Conservation (phyloP, 257 asterid species). For the Lycium barbarum region DNA sequence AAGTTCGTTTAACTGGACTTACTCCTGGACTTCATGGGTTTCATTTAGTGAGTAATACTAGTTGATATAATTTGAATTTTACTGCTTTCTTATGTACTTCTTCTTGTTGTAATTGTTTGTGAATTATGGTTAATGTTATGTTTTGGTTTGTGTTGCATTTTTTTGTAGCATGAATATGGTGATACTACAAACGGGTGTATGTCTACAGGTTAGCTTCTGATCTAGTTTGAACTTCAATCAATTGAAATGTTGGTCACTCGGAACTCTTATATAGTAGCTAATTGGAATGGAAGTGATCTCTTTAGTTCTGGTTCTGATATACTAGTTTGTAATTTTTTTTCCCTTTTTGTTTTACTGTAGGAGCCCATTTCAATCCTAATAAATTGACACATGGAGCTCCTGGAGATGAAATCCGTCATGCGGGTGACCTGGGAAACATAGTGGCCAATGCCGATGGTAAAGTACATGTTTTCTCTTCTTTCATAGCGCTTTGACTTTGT, state of each 20-base stretch:
- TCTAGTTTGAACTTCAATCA: conserved; percentile 25
- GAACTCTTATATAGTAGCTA: not conserved
- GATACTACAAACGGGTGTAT: conserved; percentile 98
- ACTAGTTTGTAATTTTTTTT: not conserved
- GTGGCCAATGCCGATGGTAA: conserved; percentile 91
- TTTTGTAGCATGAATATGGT: conserved; percentile 86
- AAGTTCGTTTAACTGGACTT: conserved; percentile 81
- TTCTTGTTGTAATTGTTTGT: not conserved
- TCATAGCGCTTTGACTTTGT: not conserved
- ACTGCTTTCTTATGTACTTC: not conserved
- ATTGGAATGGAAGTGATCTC: not conserved
- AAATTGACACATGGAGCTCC: conserved; percentile 94
- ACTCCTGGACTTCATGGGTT: conserved; percentile 95
- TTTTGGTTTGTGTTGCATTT: conserved; percentile 24
- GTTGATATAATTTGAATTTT: not conserved
- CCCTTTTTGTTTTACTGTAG: conserved; percentile 43
- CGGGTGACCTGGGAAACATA: conserved; percentile 99
- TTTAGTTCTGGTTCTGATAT: not conserved
- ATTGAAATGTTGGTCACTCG: conserved; percentile 20
- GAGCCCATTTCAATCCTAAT: conserved; percentile 90
- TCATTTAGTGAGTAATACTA: conserved; percentile 67
- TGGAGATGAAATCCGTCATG: conserved; percentile 90
- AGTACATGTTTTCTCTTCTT: not conserved
- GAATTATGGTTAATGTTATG: conserved; percentile 25
- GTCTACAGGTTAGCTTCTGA: conserved; percentile 78